Evolutionary conservation across 2,329 filamentous ascomycete genomes (phyloP).

Genomic region (Hysterium pulicare): DNA sequence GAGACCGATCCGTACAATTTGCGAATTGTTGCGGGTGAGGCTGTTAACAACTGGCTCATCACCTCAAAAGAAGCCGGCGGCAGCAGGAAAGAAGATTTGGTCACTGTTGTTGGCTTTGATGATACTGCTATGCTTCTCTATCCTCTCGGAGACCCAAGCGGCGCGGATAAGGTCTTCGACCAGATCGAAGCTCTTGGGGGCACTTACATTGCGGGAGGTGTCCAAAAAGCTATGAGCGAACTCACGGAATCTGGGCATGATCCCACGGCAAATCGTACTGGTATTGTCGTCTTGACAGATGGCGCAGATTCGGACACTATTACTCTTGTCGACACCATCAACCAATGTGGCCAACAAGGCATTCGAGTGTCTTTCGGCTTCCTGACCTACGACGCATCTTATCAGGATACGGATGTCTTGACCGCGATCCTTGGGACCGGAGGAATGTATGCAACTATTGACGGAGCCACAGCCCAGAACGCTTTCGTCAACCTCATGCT

Average conservation of each 20-base stretch:
- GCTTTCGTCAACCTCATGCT: slow-evolving; percentile 11
- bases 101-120: slow-evolving; percentile 13
- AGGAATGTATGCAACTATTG: slow-evolving; percentile 10
- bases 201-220: slow-evolving; percentile 12
- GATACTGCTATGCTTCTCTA: slow-evolving; percentile 8
- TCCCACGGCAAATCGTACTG: slow-evolving; percentile 8
- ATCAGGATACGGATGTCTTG: slow-evolving; percentile 8
- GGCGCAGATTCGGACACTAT: slow-evolving; percentile 7
- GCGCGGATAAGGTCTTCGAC: slow-evolving; percentile 7
- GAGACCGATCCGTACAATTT: slow-evolving; percentile 11
- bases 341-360: slow-evolving; percentile 7
- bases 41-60: slow-evolving; percentile 8
- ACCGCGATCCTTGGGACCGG: slow-evolving; percentile 9
- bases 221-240: slow-evolving; percentile 9
- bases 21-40: slow-evolving; percentile 8
- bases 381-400: slow-evolving; percentile 4
- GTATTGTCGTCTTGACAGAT: slow-evolving; percentile 14
- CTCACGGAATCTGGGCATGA: slow-evolving; percentile 8
- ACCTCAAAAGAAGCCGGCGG: slow-evolving; percentile 7
- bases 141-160: slow-evolving; percentile 11
- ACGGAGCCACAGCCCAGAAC: slow-evolving; percentile 7
- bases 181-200: slow-evolving; percentile 8
- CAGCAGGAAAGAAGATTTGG: slow-evolving; percentile 10
- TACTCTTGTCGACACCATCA: slow-evolving; percentile 9
- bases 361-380: slow-evolving; percentile 15